Percentiles rank a stretch among this genome's conserved stretches.
These are phyloP conservation scores for Ophiostoma pallidulum DNA, from an alignment of 2,329 filamentous ascomycete species.

Conservation along the genomic window DNA sequence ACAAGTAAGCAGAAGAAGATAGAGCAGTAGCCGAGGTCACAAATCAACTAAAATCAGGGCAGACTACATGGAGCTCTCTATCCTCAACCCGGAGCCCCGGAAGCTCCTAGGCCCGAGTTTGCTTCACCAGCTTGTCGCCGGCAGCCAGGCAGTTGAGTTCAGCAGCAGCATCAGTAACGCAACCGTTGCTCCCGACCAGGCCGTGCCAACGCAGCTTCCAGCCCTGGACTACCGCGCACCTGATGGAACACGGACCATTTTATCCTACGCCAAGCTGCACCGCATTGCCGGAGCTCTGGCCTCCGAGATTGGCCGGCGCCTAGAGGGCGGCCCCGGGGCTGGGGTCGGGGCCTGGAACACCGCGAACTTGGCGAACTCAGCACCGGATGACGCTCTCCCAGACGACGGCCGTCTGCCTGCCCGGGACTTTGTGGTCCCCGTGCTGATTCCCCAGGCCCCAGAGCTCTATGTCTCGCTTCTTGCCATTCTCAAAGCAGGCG, in stretches of 20 bases:
- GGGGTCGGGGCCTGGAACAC: no score
- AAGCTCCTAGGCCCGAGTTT: conserved; percentile 35
- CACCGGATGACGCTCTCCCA: no score
- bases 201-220: conserved; percentile 11
- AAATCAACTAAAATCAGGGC: background rate
- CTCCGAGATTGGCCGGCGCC: conserved; percentile 30
- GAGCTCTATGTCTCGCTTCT: conserved; percentile 69
- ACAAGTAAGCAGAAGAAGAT: no score
- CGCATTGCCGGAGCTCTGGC: conserved; percentile 47
- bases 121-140: conserved; percentile 51
- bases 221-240: conserved; percentile 57
- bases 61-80: conserved; percentile 25
- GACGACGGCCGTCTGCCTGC: background rate
- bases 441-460: conserved; percentile 68
- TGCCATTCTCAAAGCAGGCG: conserved; percentile 70
- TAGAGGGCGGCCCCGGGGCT: conserved; percentile 9
- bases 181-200: background rate
- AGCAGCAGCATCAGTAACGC: background rate
- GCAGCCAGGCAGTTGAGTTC: conserved; percentile 8
- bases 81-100: conserved; percentile 36
- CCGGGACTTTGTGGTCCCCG: conserved; percentile 52
- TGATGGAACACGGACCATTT: conserved; percentile 32
- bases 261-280: conserved; percentile 59
- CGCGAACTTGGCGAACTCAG: no score
- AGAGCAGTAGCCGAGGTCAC: background rate